Base-by-base conservation (phyloP, 176 grass and related monocot species). In the Poa annua region DNA sequence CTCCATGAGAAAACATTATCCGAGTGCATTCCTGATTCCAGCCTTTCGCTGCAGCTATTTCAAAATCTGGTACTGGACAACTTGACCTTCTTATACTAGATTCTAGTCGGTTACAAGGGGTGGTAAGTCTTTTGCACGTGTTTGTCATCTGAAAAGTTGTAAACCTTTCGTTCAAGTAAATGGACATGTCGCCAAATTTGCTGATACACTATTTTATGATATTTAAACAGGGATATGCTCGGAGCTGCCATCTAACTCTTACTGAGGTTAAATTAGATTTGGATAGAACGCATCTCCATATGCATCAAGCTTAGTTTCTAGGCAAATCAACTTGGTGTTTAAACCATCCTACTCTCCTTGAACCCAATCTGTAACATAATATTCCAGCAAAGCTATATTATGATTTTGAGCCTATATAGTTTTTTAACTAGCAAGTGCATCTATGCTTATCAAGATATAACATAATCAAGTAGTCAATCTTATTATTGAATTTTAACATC, bases 191-290 rank as follows among this genome's bases (percentile, higher is more conserved):
- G 14, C 25, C 3, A 5, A 68, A 68, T 68, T 17, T 50, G 7
- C 21, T 79, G 4, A 84, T 35, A 56, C 15, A 4, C 17, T 66
- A 25, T 74, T 74, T 79, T 50, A 12, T 71, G 54, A 17, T 71
- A 35, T 66, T 55, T 62, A 36, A 74, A 66, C 81, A 88, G 81
- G 86, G 48, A n/a, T 10, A 88, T 79, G 24, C 67, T 74, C 48
- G 67, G 66, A 84, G 81, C 71, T 47, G 66, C 75, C 87, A 85
- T 84, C 77, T 88, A 32, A 75, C 76, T 59, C 75, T 84, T 25
- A 38, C 32, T 21, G 70, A 80, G 68, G 86, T 88, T 79, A 79
- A 13, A 48, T 70, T 78, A 5, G 5, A 54, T 50, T 25, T 66
- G 20, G 4, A 47, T 52, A 20, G 20, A 71, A 26, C 1, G 8